A percentile compares a stretch with the other conserved stretches of the same genome.
phyloP scores from a whole-genome alignment of 768 basidiomycete species.

The Mycena rebaudengoi region DNA sequence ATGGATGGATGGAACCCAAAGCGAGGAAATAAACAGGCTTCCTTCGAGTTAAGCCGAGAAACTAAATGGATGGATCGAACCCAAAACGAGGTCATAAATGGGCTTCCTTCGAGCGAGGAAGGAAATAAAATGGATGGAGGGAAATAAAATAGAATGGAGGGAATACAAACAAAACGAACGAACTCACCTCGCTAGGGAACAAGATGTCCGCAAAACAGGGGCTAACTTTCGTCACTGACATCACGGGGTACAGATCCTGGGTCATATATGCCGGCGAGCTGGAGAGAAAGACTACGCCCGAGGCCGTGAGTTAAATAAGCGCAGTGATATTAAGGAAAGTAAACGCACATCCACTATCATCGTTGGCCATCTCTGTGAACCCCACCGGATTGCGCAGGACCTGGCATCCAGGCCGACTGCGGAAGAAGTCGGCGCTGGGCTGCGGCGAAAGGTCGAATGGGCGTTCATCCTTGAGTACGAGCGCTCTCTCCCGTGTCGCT shows the following conservation, averaged over 20 bases:
- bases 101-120: too few species aligned
- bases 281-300: neutral
- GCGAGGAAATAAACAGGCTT: too few species aligned
- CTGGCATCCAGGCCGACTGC: neutral
- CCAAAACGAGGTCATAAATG: too few species aligned
- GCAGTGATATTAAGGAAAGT: too few species aligned
- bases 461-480: slow-evolving; percentile 1
- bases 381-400: neutral
- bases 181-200: slow-evolving; percentile 19
- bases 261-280: slow-evolving; percentile 13
- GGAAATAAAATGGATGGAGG: too few species aligned
- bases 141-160: neutral
- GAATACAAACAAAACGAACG: neutral
- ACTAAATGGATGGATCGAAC: too few species aligned
- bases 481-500: neutral
- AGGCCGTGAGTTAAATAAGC: neutral
- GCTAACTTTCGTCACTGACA: slow-evolving; percentile 10
- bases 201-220: slow-evolving; percentile 24
- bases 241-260: slow-evolving; percentile 16
- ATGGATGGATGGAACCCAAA: too few species aligned
- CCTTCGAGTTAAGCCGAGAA: too few species aligned
- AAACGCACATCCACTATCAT: slow-evolving; percentile 18
- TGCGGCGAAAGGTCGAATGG: slow-evolving; percentile 14
- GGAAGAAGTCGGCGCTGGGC: slow-evolving; percentile 12
- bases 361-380: slow-evolving; percentile 17